Conservation (phyloP, 768 basidiomycete genomes). For the Cystobasidium ongulense region DNA sequence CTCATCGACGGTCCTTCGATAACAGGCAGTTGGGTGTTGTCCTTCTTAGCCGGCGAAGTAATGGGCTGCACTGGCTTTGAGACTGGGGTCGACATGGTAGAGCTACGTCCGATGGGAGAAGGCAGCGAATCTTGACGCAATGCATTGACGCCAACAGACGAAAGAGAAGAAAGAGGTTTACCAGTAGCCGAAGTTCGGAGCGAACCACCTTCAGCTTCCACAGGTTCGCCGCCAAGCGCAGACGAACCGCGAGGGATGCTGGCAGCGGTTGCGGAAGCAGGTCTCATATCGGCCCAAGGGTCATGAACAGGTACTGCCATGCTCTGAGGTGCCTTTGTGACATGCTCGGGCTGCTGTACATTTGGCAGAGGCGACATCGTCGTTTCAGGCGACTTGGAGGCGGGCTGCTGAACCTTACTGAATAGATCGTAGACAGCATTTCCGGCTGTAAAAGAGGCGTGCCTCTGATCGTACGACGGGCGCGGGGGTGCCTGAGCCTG, state of each 20-base stretch:
- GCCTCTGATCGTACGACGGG: neutral
- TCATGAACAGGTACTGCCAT: constrained; percentile 1
- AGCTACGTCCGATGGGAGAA: neutral
- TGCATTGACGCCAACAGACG: neutral
- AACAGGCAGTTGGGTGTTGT: neutral
- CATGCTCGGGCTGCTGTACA: neutral
- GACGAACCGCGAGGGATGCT: neutral
- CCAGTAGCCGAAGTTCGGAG: neutral
- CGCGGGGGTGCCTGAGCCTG: neutral
- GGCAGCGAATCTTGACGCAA: neutral
- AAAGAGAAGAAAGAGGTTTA: neutral
- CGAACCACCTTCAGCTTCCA: neutral
- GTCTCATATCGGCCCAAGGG: constrained; percentile 22
- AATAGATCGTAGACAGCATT: neutral
- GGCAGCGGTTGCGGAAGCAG: neutral
- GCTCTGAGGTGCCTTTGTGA: neutral
- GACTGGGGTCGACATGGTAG: neutral
- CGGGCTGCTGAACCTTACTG: neutral
- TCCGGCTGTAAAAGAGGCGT: neutral
- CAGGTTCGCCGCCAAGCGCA: neutral
- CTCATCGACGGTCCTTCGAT: neutral
- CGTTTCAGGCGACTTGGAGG: neutral
- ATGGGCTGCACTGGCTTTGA: neutral
- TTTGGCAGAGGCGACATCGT: neutral
- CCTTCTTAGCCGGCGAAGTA: neutral